Evolutionary conservation across 495 filamentous ascomycete species (phyloP).

Genomic region (Lophiotrema nucula): DNA sequence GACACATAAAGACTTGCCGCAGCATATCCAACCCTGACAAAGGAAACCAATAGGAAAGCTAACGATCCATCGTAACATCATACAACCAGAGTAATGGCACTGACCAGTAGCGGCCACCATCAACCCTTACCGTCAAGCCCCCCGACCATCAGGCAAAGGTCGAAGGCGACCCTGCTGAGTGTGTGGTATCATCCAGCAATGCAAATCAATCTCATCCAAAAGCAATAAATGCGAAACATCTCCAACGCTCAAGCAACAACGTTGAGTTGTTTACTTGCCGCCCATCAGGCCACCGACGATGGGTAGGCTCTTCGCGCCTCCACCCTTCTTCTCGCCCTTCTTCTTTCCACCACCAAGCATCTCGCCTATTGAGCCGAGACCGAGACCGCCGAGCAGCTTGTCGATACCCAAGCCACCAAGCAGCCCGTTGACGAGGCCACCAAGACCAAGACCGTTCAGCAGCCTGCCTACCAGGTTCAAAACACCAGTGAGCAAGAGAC

Average conservation of each 20-base stretch:
- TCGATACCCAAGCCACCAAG: constrained; percentile 78
- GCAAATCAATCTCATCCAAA: neutral
- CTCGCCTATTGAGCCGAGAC: constrained; percentile 61
- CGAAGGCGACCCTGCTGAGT: neutral
- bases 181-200: constrained; percentile 14
- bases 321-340: constrained; percentile 43
- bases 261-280: constrained; percentile 20
- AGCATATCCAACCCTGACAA: too few relatives aligned
- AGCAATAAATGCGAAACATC: neutral
- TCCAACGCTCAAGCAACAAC: neutral
- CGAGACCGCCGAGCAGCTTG: constrained; percentile 71
- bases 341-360: constrained; percentile 53
- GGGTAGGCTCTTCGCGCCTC: constrained; percentile 33
- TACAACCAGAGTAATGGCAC: neutral
- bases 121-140: constrained; percentile 5
- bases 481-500: constrained; percentile 78
- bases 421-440: constrained; percentile 73
- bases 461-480: constrained; percentile 77
- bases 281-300: constrained; percentile 44
- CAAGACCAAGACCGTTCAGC: constrained; percentile 80
- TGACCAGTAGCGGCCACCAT: neutral
- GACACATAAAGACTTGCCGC: too few relatives aligned
- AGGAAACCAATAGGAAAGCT: neutral
- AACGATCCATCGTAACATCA: neutral
- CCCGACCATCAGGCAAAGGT: constrained; percentile 9